These are phyloP conservation scores for Rhexocercosporidium sp. DNA, from an alignment of 2,329 filamentous ascomycete genomes.

Conservation along the genomic window DNA sequence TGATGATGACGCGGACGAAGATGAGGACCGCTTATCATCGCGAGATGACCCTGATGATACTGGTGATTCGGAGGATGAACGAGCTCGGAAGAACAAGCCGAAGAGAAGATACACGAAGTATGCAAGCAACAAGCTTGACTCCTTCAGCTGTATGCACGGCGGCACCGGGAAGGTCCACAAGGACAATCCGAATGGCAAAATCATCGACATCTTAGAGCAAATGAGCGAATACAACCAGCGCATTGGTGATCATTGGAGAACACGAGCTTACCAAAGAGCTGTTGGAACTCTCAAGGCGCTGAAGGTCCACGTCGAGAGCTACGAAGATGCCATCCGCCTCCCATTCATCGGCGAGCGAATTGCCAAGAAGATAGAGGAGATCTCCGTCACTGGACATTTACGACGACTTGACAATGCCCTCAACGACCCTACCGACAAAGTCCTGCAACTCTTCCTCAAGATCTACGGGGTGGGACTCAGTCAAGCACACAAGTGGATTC, in stretches of 20 bases:
- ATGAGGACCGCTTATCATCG: conserved; percentile 44
- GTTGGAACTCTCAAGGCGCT: conserved; percentile 76
- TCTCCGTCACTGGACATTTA: conserved; percentile 75
- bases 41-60: conserved; percentile 26
- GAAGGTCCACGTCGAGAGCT: conserved; percentile 65
- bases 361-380: conserved; percentile 88
- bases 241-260: conserved; percentile 79
- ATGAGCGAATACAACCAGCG: conserved; percentile 81
- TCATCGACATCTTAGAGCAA: conserved; percentile 76
- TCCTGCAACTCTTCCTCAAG: conserved; percentile 72
- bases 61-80: conserved; percentile 43
- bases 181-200: conserved; percentile 73
- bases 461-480: conserved; percentile 79
- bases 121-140: conserved; percentile 46
- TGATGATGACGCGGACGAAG: conserved; percentile 51
- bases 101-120: conserved; percentile 24
- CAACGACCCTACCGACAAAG: conserved; percentile 66
- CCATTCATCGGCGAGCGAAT: conserved; percentile 74
- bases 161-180: conserved; percentile 48
- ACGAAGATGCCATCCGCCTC: conserved; percentile 70
- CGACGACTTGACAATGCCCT: conserved; percentile 73
- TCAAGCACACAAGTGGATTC: conserved; percentile 77
- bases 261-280: conserved; percentile 75
- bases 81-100: conserved; percentile 6
- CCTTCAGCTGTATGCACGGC: conserved; percentile 60